A percentile compares a stretch with the other conserved stretches of the same genome.
These are phyloP conservation scores for Diplogelasinospora grovesii DNA, from an alignment of 495 filamentous ascomycete genomes.

Conservation along the genomic window DNA sequence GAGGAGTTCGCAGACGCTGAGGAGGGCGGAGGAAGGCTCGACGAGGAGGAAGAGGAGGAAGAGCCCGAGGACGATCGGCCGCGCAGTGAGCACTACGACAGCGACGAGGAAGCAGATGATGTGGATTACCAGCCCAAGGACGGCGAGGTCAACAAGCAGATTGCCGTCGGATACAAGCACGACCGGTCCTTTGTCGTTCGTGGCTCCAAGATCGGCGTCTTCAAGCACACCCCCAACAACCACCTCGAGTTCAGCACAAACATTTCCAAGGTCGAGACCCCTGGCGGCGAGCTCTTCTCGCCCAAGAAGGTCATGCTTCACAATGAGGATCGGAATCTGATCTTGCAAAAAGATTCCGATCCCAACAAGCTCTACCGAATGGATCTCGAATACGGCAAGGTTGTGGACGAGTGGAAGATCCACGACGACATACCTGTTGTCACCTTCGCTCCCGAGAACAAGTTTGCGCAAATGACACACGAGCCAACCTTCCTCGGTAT, in stretches of 20 bases:
- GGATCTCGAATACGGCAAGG: conserved; percentile 96
- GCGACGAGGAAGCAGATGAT: conserved; percentile 87
- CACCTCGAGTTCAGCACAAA: conserved; percentile 95
- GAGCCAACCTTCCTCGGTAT: conserved; percentile 93
- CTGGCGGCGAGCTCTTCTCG: conserved; percentile 79
- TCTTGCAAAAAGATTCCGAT: conserved; percentile 76
- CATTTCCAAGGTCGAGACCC: conserved; percentile 91
- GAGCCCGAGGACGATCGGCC: conserved; percentile 57
- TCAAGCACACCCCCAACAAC: conserved; percentile 92
- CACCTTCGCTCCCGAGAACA: conserved; percentile 89
- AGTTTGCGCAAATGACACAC: conserved; percentile 95
- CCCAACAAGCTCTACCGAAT: conserved; percentile 94
- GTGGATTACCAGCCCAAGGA: conserved; percentile 64
- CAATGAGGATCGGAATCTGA: conserved; percentile 84
- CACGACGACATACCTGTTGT: conserved; percentile 93
- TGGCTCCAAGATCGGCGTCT: conserved; percentile 95
- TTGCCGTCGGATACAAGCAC: conserved; percentile 98
- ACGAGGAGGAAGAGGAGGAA: conserved; percentile 58
- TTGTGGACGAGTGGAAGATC: conserved; percentile 99
- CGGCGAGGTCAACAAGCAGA: conserved; percentile 83
- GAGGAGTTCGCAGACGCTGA: conserved; percentile 58
- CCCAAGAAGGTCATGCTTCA: conserved; percentile 99
- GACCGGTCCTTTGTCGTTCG: conserved; percentile 95
- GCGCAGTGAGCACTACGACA: conserved; percentile 65
- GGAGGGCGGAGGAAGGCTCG: no score